Base-by-base conservation (phyloP, 2,329 filamentous ascomycete genomes). In the Nothophoma quercina region DNA sequence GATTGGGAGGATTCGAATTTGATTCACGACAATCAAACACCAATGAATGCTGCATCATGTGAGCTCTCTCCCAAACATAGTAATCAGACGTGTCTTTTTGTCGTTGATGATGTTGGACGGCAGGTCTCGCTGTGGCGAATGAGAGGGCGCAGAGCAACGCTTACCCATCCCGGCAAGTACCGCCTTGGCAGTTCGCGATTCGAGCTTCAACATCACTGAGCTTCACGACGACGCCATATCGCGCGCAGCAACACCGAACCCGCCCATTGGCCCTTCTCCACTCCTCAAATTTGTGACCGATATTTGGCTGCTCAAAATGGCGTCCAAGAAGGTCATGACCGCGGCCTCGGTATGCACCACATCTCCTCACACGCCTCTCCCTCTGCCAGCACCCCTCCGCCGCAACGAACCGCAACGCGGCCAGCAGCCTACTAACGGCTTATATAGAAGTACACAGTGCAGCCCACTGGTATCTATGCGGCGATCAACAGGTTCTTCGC, bases 401-500 rank as follows among this genome's bases (percentile, higher is more conserved):
- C 10, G 15, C 41, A 21, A 23, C 30, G 44, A 12, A 10, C 18
- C 25, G 35, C 29, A 12, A 16, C 23, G 13, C 21, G 42, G 18
- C 12, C 29, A 38, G 30, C 38, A 46, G 13, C 15, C 30, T 42
- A 15, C 22, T 51, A 45, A 44, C 23, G 33, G 19, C 26, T 15
- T 38, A 8, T 45, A 40, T 50, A 99, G 93, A 98, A 98, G 90
- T 93, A 99, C 80, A 96, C 93, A 28, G 81, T 98, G 60, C 90
- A 96, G 74, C 95, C 93, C 43, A 85, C 83, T 30, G 95, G 95
- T 32, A 80, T 98, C 76, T 98, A 91, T 90, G 92, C 93, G 72
- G 80, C 80, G 50, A 79, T 99, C 75, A 92, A 93, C 74, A 85
- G 87, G 64, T 74, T 88, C 65, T 77, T 97, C 63, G 86, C 91